Base-by-base conservation (phyloP, 371 early-diverging fungal species). In the Mucor piriformis region DNA sequence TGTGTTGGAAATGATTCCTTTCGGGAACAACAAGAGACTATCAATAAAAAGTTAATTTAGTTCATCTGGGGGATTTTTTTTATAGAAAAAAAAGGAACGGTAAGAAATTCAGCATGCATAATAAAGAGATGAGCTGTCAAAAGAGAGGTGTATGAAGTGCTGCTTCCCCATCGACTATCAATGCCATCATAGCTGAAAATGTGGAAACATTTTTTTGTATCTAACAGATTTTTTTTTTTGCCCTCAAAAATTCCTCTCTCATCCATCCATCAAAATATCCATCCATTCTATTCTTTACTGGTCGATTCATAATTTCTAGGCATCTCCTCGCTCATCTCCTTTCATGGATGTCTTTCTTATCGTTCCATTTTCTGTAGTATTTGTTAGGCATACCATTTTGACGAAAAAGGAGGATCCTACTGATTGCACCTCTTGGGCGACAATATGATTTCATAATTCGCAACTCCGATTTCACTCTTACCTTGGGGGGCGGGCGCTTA, bases 1-100 rank as follows among this genome's bases (percentile, higher is more conserved):
- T 99, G 89, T 95, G 94, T 84, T 97, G 98, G 88, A 99, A 95
- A 74, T 64, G 48, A 43, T 54, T 86, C 85, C 89, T 88, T 72
- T 91, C 92, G 59, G 92, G 88, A 73, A 92, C 93, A 62, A 92
- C 91, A 83, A 94, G 88, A 71, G 95, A 94, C 94, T 90, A 72
- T 24, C 46, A 47, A 54, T 42, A 18, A 8, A 18, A 5, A 18
- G 6, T 38, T 12, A 42, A 18, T 18, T 42, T 42, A 42, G 42
- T 42, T 18, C 20, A 18, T 29, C 29, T 29, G 29, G 29, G 8
- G 42, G 18, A 37, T 8, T 42, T 42, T 18, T 16, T 18, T 24
- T 61, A 64, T 1, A 63, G 46, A 43, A 40, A 67, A 43, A 54
- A 27, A 42, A 34, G 46, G 27, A 32, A 32, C 40, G 16, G 5